Conservation (phyloP, 805 yeast genomes). For the Nematodospora valgi region DNA sequence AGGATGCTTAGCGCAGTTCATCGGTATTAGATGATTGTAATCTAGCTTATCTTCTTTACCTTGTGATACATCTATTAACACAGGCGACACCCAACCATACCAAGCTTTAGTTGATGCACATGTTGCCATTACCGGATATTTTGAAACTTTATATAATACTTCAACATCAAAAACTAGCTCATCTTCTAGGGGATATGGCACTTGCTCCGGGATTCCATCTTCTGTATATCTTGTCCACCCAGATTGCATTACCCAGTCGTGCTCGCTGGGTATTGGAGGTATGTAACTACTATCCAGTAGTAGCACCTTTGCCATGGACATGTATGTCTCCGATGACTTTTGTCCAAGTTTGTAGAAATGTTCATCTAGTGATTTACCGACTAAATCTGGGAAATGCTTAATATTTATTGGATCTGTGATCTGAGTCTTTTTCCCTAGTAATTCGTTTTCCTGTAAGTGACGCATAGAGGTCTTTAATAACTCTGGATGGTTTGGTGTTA, state of each 20-base stretch:
- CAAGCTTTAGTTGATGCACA: conserved; percentile 77
- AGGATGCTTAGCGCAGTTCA: conserved; percentile 44
- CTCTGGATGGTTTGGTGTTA: conserved; percentile 27
- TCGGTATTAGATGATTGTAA: conserved; percentile 70
- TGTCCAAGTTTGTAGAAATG: conserved; percentile 77
- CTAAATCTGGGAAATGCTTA: conserved; percentile 63
- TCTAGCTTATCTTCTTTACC: conserved; percentile 12
- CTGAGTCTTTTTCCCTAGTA: conserved; percentile 74
- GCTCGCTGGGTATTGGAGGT: conserved; percentile 38
- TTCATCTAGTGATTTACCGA: conserved; percentile 75
- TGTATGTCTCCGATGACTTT: conserved; percentile 57
- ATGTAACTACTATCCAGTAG: conserved; percentile 17
- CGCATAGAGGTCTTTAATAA: conserved; percentile 51
- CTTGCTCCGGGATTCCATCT: conserved; percentile 51
- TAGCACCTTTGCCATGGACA: conserved; percentile 41
- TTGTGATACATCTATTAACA: conserved; percentile 47
- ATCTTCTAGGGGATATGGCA: conserved; percentile 67
- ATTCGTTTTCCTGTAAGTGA: conserved; percentile 57
- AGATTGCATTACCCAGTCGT: conserved; percentile 51
- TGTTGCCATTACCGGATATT: conserved; percentile 75
- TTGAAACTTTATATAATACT: conserved; percentile 69
- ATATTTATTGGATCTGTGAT: conserved; percentile 54
- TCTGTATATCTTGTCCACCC: conserved; percentile 82
- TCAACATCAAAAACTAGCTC: conserved; percentile 87
- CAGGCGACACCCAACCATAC: conserved; percentile 96